Evolutionary conservation across 2,329 filamentous ascomycete genomes (phyloP), one percentile per base, ranked within the genome.

Genomic region (Xylaria digitata): DNA sequence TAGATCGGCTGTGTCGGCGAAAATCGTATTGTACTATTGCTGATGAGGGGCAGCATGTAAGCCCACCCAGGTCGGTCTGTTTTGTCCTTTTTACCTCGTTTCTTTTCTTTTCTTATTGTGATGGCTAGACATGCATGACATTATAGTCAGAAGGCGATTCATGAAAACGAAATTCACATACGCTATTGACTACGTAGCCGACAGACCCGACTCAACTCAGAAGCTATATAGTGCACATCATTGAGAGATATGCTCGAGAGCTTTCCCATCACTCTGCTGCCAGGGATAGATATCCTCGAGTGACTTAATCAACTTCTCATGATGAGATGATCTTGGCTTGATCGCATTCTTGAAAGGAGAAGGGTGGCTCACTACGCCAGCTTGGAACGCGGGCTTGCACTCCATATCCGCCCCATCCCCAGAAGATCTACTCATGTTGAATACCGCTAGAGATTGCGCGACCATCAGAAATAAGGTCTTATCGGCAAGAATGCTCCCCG

Each of bases 381-480:
- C 42, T 58, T 59, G 32, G 13, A 72, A 72, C 8, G 30, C 52
- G 48, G 13, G 70, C 32, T 32, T 40, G 43, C 8, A 71, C 70
- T 32, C 62, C 50, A 15, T 74, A 72, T 48, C 77, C 77, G 0
- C 77, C 77, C 79, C 75, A 40, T 80, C 77, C 11, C 21, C 56
- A 23, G 19, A 0, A 78, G 63, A 0, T 69, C 63, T 63, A 81
- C 81, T 11, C 21, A 85, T 78, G 6, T 77, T 72, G 58, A 87
- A 87, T 0, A 81, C 80, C 0, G 85, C 78, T 1, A 89, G 74
- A 0, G 78, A 74, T 46, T 84, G 82, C 0, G 79, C 82, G n/a
- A 81, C 69, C 7, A 57, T 75, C 1, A 81, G 56, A 11, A 73
- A 82, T 0, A 81, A 30, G 0, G 70, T 73, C 0, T 72, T 65